Conservation (phyloP, 78 protist species). For the Guillardia theta region DNA sequence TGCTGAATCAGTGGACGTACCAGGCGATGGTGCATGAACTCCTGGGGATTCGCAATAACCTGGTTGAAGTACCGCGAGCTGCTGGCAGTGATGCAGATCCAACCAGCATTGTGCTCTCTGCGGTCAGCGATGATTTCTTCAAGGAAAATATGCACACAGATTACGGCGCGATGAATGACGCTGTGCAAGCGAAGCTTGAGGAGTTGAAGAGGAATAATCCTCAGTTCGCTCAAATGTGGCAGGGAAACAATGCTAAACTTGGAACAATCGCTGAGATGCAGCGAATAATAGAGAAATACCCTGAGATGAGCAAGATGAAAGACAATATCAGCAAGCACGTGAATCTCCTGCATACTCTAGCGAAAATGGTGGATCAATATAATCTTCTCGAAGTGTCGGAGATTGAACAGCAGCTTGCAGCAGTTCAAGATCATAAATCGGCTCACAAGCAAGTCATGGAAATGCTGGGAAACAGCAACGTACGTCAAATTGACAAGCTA, state of each 20-base stretch:
- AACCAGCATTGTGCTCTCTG: neutral
- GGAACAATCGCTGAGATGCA: slow-evolving; percentile 77
- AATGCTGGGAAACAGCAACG: neutral
- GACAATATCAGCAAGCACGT: slow-evolving; percentile 83
- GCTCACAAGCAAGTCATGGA: neutral
- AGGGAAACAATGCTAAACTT: neutral
- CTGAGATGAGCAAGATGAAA: slow-evolving; percentile 80
- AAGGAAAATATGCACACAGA: neutral
- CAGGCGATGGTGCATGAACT: slow-evolving; percentile 97
- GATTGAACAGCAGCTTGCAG: slow-evolving; percentile 90
- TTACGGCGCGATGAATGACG: neutral
- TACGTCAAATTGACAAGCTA: neutral
- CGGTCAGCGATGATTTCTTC: neutral
- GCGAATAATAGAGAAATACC: slow-evolving; percentile 84
- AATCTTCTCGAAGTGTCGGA: slow-evolving; percentile 59
- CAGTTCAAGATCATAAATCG: slow-evolving; percentile 53
- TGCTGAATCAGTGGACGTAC: slow-evolving; percentile 91
- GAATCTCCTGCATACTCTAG: slow-evolving; percentile 70
- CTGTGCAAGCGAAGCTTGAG: neutral
- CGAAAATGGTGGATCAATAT: slow-evolving; percentile 13
- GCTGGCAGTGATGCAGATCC: neutral
- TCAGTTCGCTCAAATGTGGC: neutral
- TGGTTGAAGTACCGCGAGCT: slow-evolving; percentile 53
- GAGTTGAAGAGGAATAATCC: neutral
- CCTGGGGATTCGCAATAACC: slow-evolving; percentile 78